phyloP scores from a whole-genome alignment of 805 yeast species.

The Diddensiella caesifluorescens region DNA sequence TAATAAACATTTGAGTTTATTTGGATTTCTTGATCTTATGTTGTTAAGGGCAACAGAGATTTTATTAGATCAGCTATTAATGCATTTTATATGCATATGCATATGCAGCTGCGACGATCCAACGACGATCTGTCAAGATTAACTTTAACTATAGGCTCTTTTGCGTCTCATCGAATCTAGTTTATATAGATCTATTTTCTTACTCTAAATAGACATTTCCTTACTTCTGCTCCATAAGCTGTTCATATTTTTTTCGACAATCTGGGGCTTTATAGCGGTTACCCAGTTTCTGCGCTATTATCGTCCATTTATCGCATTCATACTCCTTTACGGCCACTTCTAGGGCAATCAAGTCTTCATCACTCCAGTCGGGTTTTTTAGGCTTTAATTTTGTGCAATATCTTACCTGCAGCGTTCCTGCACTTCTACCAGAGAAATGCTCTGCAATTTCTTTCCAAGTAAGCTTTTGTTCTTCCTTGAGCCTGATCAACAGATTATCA shows the following conservation, averaged over 20 bases:
- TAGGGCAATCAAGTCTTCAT: conserved; percentile 17
- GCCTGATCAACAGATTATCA: conserved; percentile 27
- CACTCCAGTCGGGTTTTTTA: conserved; percentile 18
- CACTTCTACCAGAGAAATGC: conserved; percentile 68
- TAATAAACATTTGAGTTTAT: no score
- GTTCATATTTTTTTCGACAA: conserved; percentile 19
- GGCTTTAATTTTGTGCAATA: conserved; percentile 27
- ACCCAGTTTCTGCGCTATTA: conserved; percentile 21
- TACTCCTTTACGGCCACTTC: conserved; percentile 20
- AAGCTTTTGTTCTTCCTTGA: conserved; percentile 67
- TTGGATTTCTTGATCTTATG: no score
- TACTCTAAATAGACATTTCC: no score
- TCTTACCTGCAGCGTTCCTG: conserved; percentile 72
- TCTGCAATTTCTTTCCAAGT: conserved; percentile 81
- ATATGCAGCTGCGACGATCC: no score
- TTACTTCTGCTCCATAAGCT: no score
- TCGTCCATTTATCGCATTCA: conserved; percentile 24
- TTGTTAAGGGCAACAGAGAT: no score
- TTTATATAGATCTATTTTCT: no score
- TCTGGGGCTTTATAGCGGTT: conserved; percentile 17
- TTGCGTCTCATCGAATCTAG: no score
- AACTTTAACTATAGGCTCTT: no score
- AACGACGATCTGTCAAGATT: no score
- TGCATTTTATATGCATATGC: no score
- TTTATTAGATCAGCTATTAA: no score